Conservation (phyloP, 2,329 filamentous ascomycete genomes). For the Beauveria brongniartii region DNA sequence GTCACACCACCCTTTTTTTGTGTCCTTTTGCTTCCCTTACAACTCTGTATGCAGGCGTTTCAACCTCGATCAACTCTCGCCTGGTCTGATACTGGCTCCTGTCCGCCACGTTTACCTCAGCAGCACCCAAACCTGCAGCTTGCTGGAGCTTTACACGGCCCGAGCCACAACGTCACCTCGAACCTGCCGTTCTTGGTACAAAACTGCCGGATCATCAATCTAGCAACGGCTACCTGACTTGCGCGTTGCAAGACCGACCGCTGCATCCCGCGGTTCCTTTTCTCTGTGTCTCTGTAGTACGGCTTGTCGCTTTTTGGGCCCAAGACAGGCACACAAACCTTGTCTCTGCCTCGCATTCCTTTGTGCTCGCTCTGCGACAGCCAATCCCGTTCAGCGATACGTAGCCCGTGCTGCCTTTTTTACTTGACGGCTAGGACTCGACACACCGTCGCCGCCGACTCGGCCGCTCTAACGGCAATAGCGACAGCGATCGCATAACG, state of each 20-base stretch:
- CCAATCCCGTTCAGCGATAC: neutral
- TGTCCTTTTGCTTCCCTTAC: neutral
- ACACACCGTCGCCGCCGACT: neutral
- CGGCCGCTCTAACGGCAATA: neutral
- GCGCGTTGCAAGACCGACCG: neutral
- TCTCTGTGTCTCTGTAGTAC: neutral
- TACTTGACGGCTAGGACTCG: neutral
- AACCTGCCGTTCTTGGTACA: neutral
- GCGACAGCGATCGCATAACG: neutral
- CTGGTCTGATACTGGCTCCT: neutral
- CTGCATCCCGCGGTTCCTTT: slow-evolving; percentile 2
- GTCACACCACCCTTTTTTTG: neutral
- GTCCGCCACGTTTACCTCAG: neutral
- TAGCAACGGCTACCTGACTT: neutral
- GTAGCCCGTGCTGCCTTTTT: neutral
- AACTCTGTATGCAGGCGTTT: neutral
- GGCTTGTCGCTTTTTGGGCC: neutral
- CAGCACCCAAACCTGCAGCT: neutral
- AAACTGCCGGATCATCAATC: neutral
- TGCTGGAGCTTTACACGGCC: neutral
- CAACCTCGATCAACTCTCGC: neutral
- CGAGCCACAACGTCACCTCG: neutral
- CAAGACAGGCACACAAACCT: neutral
- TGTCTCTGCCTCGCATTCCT: neutral
- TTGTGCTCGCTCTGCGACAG: slow-evolving; percentile 1